phyloP scores from a whole-genome alignment of 202 grass and related monocot species.

The Cymbopogon flexuosus region DNA sequence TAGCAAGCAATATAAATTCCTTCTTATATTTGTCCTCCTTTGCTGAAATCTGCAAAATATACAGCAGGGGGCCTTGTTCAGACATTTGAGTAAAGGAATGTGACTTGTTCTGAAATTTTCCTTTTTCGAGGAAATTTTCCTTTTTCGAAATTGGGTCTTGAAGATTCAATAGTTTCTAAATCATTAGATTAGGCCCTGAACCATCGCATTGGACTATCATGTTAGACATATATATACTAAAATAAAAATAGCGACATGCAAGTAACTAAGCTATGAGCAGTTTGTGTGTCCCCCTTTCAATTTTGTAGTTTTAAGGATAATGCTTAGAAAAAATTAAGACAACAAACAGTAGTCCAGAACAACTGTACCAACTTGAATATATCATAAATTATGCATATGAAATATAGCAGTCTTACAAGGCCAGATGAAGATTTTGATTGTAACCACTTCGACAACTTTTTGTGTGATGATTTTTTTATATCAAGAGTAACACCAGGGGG shows the following conservation, averaged over 20 bases:
- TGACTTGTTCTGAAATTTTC: neutral
- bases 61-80: slow-evolving; percentile 5
- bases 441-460: slow-evolving; percentile 90
- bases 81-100: slow-evolving; percentile 1
- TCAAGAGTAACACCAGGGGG: slow-evolving; percentile 79
- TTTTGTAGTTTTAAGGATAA: neutral
- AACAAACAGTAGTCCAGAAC: neutral
- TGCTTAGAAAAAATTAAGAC: neutral
- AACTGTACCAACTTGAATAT: neutral
- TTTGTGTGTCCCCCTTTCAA: neutral
- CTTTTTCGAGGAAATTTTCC: neutral
- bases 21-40: slow-evolving; percentile 92
- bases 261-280: neutral
- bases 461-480: slow-evolving; percentile 92
- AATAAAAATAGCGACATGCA: neutral
- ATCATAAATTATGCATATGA: slow-evolving; percentile 17
- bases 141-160: neutral
- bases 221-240: neutral
- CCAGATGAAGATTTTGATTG: slow-evolving; percentile 74
- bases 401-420: slow-evolving; percentile 52
- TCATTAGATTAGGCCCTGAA: neutral
- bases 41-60: slow-evolving; percentile 55
- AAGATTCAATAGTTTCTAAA: neutral
- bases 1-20: slow-evolving; percentile 55
- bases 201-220: neutral